Evolutionary conservation across 1,284 basidiomycete species (phyloP).

Genomic region (Kalmanozyma brasiliensis): DNA sequence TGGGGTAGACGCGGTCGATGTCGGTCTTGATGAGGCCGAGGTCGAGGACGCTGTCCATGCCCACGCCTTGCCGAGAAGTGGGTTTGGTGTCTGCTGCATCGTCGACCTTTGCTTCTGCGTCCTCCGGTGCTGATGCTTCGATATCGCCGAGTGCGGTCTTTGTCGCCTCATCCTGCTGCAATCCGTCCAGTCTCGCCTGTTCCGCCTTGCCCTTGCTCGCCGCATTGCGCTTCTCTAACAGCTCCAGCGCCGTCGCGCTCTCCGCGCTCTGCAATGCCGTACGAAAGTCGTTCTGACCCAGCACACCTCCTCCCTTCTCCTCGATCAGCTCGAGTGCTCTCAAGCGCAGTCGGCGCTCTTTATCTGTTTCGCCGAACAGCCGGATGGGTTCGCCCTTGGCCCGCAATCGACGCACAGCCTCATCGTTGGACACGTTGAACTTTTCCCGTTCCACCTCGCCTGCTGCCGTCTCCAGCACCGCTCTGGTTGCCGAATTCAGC

Average conservation of each 20-base stretch:
- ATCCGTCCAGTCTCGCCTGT: constrained; percentile 26
- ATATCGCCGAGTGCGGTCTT: constrained; percentile 4
- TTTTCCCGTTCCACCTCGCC: constrained; percentile 57
- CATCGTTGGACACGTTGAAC: constrained; percentile 93
- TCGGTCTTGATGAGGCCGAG: constrained; percentile 85
- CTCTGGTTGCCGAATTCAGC: constrained; percentile 15
- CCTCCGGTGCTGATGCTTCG: neutral
- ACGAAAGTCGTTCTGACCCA: constrained; percentile 80
- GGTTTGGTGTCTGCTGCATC: constrained; percentile 10
- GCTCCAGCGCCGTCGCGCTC: constrained; percentile 73
- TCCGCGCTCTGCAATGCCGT: constrained; percentile 87
- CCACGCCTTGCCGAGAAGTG: constrained; percentile 51
- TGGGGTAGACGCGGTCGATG: constrained; percentile 94
- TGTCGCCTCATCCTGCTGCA: constrained; percentile 7
- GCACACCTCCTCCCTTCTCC: constrained; percentile 43
- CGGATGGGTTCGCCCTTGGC: constrained; percentile 92
- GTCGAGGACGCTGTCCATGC: constrained; percentile 63
- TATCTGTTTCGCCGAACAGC: constrained; percentile 93
- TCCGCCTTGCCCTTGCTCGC: constrained; percentile 46
- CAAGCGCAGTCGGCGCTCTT: constrained; percentile 86
- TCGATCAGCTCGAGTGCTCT: constrained; percentile 91
- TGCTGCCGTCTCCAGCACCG: constrained; percentile 23
- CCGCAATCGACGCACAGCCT: constrained; percentile 87
- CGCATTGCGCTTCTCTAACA: constrained; percentile 72
- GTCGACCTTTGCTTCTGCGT: neutral